Evolutionary conservation across 2,329 filamentous ascomycete genomes (phyloP).

Genomic region (Exophiala lecanii-corni): DNA sequence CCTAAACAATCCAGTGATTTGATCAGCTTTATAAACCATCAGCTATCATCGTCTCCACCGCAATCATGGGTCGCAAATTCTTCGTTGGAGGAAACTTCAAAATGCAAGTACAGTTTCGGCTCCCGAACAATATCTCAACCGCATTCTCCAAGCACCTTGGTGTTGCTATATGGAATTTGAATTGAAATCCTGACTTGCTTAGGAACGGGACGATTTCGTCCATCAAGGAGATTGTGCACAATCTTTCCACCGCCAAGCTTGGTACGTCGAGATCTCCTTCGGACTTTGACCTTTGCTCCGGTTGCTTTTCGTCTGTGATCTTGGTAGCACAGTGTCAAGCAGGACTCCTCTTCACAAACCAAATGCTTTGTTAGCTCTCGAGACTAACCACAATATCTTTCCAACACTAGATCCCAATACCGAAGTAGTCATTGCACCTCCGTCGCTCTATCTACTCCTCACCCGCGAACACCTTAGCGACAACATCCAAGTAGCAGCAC

Average conservation of each 20-base stretch:
- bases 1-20: too few relatives aligned
- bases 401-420: constrained; percentile 36
- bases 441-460: constrained; percentile 82
- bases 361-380: too few relatives aligned
- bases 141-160: background rate
- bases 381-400: too few relatives aligned
- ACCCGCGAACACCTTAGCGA: constrained; percentile 72
- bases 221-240: constrained; percentile 84
- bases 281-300: constrained; percentile 6
- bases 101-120: constrained; percentile 60
- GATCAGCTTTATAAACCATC: too few relatives aligned
- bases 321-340: too few relatives aligned
- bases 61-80: constrained; percentile 89
- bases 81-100: constrained; percentile 99
- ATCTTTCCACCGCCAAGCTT: constrained; percentile 74
- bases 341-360: too few relatives aligned
- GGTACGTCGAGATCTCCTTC: constrained; percentile 12
- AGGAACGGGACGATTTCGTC: constrained; percentile 92
- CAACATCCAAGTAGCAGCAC: constrained; percentile 79
- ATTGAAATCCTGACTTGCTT: constrained; percentile 19
- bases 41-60: too few relatives aligned
- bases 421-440: constrained; percentile 95
- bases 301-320: constrained; percentile 12
- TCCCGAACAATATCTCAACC: constrained; percentile 5
- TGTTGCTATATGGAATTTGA: too few relatives aligned